Evolutionary conservation across 805 yeast species (phyloP).

Genomic region (Metschnikowia drakensbergensis): DNA sequence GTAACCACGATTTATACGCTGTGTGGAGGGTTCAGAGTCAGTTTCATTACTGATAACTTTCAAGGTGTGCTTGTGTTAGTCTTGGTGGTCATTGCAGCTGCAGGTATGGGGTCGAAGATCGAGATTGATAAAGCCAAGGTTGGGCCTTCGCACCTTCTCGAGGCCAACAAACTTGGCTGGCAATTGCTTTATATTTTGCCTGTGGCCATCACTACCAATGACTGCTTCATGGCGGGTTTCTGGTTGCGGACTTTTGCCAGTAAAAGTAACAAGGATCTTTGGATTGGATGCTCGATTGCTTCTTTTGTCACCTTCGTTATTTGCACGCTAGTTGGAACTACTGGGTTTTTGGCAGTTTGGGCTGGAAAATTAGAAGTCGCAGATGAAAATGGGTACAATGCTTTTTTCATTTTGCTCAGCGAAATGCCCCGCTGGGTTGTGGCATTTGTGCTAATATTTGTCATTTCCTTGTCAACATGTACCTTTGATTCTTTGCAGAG

Average conservation of each 20-base stretch:
- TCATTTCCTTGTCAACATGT: slow-evolving; percentile 74
- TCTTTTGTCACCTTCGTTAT: slow-evolving; percentile 60
- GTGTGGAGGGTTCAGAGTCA: slow-evolving; percentile 84
- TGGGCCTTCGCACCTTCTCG: slow-evolving; percentile 61
- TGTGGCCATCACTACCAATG: slow-evolving; percentile 86
- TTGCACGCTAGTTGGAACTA: slow-evolving; percentile 68
- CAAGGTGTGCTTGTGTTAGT: slow-evolving; percentile 75
- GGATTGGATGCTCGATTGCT: slow-evolving; percentile 74
- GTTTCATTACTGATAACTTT: slow-evolving; percentile 81
- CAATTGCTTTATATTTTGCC: slow-evolving; percentile 79
- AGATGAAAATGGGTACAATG: slow-evolving; percentile 57
- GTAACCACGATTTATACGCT: slow-evolving; percentile 86
- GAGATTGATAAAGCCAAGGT: slow-evolving; percentile 60
- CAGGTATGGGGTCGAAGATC: slow-evolving; percentile 75
- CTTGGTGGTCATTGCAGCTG: slow-evolving; percentile 63
- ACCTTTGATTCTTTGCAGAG: slow-evolving; percentile 87
- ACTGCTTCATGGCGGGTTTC: slow-evolving; percentile 85
- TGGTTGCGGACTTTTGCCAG: slow-evolving; percentile 96
- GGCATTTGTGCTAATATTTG: slow-evolving; percentile 76
- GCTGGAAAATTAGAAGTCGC: slow-evolving; percentile 57
- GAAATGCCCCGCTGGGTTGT: slow-evolving; percentile 82
- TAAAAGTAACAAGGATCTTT: slow-evolving; percentile 66
- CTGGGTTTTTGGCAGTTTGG: slow-evolving; percentile 92
- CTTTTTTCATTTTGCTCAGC: slow-evolving; percentile 67
- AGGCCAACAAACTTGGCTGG: slow-evolving; percentile 77